Conservation (phyloP, 208 protist species). For the Trichomonas gallinae region DNA sequence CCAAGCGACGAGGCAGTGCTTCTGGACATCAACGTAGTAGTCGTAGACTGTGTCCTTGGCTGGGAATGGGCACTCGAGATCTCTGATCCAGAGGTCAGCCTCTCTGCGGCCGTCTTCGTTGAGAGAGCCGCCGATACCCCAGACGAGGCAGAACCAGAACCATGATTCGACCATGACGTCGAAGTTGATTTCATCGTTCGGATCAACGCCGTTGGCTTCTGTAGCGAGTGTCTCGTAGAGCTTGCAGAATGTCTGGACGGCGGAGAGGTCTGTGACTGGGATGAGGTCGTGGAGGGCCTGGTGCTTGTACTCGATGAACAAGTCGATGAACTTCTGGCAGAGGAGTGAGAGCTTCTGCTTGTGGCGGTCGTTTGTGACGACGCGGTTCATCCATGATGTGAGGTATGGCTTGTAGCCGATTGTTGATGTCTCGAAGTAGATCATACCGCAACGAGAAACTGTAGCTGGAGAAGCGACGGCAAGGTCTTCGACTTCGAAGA, state of each 20-base stretch:
- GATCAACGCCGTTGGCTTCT: slow-evolving; percentile 46
- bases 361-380: not conserved
- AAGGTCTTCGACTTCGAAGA: slow-evolving; percentile 96
- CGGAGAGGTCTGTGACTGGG: not conserved
- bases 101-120: slow-evolving; percentile 68
- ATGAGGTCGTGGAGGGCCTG: not conserved
- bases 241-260: slow-evolving; percentile 5
- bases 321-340: not conserved
- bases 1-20: slow-evolving; percentile 71
- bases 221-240: not conserved
- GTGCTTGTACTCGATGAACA: slow-evolving; percentile 14
- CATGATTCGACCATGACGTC: slow-evolving; percentile 69
- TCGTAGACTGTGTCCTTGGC: slow-evolving; percentile 85
- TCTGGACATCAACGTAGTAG: slow-evolving; percentile 73
- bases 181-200: slow-evolving; percentile 64
- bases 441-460: slow-evolving; percentile 90
- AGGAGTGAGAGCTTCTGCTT: not conserved
- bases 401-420: slow-evolving; percentile 70
- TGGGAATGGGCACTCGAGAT: slow-evolving; percentile 79
- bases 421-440: slow-evolving; percentile 61
- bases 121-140: slow-evolving; percentile 74
- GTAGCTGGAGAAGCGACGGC: slow-evolving; percentile 88
- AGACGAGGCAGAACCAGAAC: slow-evolving; percentile 80
- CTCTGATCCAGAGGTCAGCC: slow-evolving; percentile 69
- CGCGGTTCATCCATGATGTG: slow-evolving; percentile 62